phyloP scores from a whole-genome alignment of 1,284 basidiomycete genomes.

The Wallemia hederae region DNA sequence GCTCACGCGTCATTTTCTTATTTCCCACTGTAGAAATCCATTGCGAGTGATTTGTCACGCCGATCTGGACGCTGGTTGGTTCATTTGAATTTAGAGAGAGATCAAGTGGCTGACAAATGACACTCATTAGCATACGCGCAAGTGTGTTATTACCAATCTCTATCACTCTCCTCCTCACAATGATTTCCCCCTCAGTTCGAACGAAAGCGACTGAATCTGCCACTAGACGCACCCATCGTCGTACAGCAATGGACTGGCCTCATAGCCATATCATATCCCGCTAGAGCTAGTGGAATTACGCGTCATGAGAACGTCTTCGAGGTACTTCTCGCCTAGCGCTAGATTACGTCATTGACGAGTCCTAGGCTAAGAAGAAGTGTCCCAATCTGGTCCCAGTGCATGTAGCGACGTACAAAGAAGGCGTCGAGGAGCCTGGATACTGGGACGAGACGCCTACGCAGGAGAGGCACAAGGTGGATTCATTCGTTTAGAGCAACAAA shows the following conservation, averaged over 20 bases:
- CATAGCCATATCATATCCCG: constrained; percentile 90
- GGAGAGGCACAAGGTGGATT: constrained; percentile 62
- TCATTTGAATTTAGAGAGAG: constrained; percentile 42
- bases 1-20: constrained; percentile 1
- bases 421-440: constrained; percentile 61
- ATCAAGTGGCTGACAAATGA: constrained; percentile 38
- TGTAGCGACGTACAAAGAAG: constrained; percentile 79
- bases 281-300: constrained; percentile 64
- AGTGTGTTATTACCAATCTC: constrained; percentile 1
- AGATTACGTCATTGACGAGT: constrained; percentile 20
- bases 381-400: constrained; percentile 62
- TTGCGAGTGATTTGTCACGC: constrained; percentile 44
- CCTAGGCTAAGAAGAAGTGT: constrained; percentile 48
- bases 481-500: too few species aligned
- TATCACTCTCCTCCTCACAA: background rate
- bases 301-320: constrained; percentile 7
- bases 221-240: constrained; percentile 37
- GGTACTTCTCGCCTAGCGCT: constrained; percentile 1
- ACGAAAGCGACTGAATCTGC: constrained; percentile 2
- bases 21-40: too few species aligned
- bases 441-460: constrained; percentile 51
- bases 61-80: constrained; percentile 45
- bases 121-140: constrained; percentile 7
- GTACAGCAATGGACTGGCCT: constrained; percentile 68
- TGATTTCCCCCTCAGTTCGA: constrained; percentile 5